Percentiles rank a stretch among this genome's conserved stretches.
Conservation (phyloP, 768 basidiomycete species). For the Pulveroboletus frians region DNA sequence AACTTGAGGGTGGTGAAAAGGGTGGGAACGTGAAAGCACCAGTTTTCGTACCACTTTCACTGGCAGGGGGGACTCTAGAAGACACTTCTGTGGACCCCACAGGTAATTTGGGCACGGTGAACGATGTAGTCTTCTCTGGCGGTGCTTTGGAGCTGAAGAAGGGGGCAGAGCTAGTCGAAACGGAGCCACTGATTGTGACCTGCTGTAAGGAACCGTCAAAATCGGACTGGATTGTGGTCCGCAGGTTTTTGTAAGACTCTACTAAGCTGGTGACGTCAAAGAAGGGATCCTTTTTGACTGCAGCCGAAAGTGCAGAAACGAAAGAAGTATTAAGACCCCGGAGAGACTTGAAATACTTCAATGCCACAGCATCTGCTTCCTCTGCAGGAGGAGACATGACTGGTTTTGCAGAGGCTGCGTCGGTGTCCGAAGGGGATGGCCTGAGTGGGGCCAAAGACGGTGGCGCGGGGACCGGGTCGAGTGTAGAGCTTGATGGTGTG, state of each 20-base stretch:
- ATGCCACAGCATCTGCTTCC: conserved; percentile 30
- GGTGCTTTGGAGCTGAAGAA: conserved; percentile 7
- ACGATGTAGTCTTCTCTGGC: conserved; percentile 16
- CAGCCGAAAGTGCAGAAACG: conserved; percentile 50
- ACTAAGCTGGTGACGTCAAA: conserved; percentile 52
- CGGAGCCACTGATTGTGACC: not conserved
- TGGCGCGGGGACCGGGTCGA: conserved; percentile 24
- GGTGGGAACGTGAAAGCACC: conserved; percentile 25
- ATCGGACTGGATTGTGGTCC: conserved; percentile 51
- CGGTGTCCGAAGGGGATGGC: conserved; percentile 27
- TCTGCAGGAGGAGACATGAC: conserved; percentile 18
- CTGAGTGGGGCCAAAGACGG: conserved; percentile 1
- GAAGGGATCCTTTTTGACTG: conserved; percentile 66
- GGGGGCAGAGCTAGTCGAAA: conserved; percentile 11
- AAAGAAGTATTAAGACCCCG: conserved; percentile 71
- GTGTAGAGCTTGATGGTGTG: conserved; percentile 11
- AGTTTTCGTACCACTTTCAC: conserved; percentile 17
- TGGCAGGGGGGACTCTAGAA: conserved; percentile 5
- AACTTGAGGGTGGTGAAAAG: conserved; percentile 18
- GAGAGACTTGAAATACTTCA: conserved; percentile 63
- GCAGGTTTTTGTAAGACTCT: conserved; percentile 54
- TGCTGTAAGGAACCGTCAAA: conserved; percentile 37
- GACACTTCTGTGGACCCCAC: conserved; percentile 16
- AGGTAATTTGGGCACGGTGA: conserved; percentile 35
- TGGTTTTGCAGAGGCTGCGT: conserved; percentile 11